Evolutionary conservation across 2,329 filamentous ascomycete species (phyloP).

Genomic region (Chaetothyriales sp.): DNA sequence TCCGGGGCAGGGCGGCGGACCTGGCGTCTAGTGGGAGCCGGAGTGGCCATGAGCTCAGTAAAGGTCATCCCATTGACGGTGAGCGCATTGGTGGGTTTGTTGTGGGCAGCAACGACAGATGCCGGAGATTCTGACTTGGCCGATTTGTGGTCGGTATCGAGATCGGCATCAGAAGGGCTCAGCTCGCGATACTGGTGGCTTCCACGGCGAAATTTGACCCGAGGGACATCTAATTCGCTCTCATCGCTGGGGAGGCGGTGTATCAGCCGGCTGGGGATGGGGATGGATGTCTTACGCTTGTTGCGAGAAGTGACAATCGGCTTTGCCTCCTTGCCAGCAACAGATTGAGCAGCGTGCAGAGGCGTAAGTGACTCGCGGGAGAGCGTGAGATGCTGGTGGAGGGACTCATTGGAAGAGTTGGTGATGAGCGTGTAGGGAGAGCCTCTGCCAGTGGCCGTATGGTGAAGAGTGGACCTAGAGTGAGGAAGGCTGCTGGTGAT

Average conservation of each 20-base stretch:
- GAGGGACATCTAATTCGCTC: neutral
- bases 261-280: constrained; percentile 3
- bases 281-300: constrained; percentile 8
- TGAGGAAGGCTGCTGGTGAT: constrained; percentile 3
- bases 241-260: neutral
- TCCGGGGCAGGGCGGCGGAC: constrained; percentile 2
- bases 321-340: neutral
- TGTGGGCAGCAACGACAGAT: neutral
- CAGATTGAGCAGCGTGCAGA: neutral
- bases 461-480: constrained; percentile 6
- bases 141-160: neutral
- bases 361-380: neutral
- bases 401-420: constrained; percentile 1
- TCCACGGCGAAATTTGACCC: neutral
- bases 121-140: neutral
- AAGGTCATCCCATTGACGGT: too few species aligned
- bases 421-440: constrained; percentile 9
- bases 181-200: neutral
- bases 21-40: constrained; percentile 2
- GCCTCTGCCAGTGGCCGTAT: constrained; percentile 9
- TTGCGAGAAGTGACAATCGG: neutral
- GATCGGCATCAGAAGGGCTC: neutral
- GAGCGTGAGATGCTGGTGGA: neutral
- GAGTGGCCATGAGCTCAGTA: constrained; percentile 6
- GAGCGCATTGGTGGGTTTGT: neutral